Conservation (phyloP, 2,329 filamentous ascomycete genomes). For the Talaromyces sp. region DNA sequence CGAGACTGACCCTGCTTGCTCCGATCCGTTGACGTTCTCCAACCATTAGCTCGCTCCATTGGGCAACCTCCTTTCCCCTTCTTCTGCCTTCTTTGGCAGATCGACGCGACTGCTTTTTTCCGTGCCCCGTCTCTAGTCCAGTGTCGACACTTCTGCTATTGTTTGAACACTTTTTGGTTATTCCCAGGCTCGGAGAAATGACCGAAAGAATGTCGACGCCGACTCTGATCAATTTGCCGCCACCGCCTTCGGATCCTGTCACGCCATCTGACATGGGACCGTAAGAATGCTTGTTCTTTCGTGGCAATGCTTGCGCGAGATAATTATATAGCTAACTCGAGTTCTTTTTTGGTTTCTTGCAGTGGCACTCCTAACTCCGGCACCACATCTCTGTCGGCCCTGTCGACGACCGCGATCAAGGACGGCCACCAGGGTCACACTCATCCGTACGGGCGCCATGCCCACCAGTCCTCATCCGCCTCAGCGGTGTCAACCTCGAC, state of each 20-base stretch:
- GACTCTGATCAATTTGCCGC: conserved; percentile 78
- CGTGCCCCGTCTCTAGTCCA: not conserved
- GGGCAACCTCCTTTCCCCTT: not conserved
- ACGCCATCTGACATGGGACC: conserved; percentile 81
- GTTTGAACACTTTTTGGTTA: not conserved
- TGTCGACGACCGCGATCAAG: conserved; percentile 93
- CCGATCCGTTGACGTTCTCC: not conserved
- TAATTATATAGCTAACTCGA: not conserved
- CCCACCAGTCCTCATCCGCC: conserved; percentile 52
- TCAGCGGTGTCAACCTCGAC: conserved; percentile 61
- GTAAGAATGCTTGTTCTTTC: conserved; percentile 49
- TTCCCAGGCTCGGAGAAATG: not conserved
- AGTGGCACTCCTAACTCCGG: conserved; percentile 91
- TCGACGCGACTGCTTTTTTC: not conserved
- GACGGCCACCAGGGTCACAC: conserved; percentile 85
- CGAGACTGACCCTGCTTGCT: not conserved
- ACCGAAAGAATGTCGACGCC: conserved; percentile 42
- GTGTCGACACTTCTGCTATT: not conserved
- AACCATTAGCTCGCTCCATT: not conserved
- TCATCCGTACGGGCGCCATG: conserved; percentile 52
- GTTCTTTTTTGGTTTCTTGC: conserved; percentile 1
- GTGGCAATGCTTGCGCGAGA: conserved; percentile 4
- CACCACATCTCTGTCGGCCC: conserved; percentile 82
- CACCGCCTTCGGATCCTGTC: conserved; percentile 72
- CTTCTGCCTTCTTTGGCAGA: not conserved